Percentiles rank a stretch among this genome's conserved stretches.
Evolutionary conservation across 106 monocot genomes (phyloP).

Genomic region (Dendrobium chrysotoxum): DNA sequence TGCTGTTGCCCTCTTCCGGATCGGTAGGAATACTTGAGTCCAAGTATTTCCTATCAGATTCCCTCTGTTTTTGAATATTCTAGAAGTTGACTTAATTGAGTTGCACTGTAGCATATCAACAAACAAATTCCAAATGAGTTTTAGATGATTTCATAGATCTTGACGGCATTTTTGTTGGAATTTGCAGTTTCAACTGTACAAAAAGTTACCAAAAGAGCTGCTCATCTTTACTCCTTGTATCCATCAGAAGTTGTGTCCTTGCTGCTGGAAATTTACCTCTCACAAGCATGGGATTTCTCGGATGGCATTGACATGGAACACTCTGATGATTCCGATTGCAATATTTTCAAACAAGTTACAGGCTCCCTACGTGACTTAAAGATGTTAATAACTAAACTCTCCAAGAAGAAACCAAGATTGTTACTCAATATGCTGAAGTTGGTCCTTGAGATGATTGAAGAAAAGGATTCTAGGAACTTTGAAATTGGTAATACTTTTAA

Average conservation of each 20-base stretch:
- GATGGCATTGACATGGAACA: slow-evolving; percentile 16
- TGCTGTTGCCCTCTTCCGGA: too few species aligned
- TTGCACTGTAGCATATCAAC: background rate
- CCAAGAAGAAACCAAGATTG: slow-evolving; percentile 55
- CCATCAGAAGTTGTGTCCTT: slow-evolving; percentile 61
- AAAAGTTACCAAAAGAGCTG: slow-evolving; percentile 38
- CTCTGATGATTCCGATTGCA: slow-evolving; percentile 16
- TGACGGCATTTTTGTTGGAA: slow-evolving; percentile 3
- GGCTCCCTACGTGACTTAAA: slow-evolving; percentile 39
- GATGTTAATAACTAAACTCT: slow-evolving; percentile 39
- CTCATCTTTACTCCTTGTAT: slow-evolving; percentile 55
- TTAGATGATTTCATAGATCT: background rate
- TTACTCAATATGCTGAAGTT: slow-evolving; percentile 55
- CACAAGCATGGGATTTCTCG: slow-evolving; percentile 25
- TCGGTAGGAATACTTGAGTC: too few species aligned
- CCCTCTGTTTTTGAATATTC: background rate
- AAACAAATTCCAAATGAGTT: background rate
- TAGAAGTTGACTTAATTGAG: background rate
- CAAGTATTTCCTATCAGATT: too few species aligned
- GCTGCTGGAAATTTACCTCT: slow-evolving; percentile 45
- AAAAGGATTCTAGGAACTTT: slow-evolving; percentile 18
- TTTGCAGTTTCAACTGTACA: slow-evolving; percentile 41
- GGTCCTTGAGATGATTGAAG: slow-evolving; percentile 59
- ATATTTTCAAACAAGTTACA: slow-evolving; percentile 5
- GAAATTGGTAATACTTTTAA: slow-evolving; percentile 21